These are phyloP conservation scores for Malassezia restricta DNA, from an alignment of 1,284 basidiomycete species.

Conservation along the genomic window DNA sequence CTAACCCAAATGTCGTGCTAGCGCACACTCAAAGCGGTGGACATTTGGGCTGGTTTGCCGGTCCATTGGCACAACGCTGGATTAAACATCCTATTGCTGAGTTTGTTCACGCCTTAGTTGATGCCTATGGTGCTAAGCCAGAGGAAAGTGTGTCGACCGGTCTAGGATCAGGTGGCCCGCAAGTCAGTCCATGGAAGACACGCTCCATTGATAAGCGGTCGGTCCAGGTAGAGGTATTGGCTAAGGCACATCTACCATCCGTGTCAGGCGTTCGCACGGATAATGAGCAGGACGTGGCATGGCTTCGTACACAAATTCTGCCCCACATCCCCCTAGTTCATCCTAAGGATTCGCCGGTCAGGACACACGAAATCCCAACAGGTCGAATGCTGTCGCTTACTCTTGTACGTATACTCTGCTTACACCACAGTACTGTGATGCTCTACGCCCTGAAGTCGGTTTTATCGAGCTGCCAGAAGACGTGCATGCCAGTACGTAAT, in stretches of 20 bases:
- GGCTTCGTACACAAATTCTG: constrained; percentile 35
- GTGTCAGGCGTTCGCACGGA: neutral
- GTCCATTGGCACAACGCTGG: constrained; percentile 38
- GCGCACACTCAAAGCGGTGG: constrained; percentile 70
- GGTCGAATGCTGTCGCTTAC: constrained; percentile 7
- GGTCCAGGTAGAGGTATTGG: constrained; percentile 21
- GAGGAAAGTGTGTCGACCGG: neutral
- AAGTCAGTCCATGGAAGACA: constrained; percentile 16
- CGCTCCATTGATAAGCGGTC: neutral
- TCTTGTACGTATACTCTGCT: constrained; percentile 1
- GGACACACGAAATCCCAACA: constrained; percentile 4
- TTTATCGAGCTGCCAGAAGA: constrained; percentile 28
- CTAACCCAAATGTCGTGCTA: constrained; percentile 59
- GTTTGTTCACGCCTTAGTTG: constrained; percentile 24
- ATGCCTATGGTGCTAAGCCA: constrained; percentile 3
- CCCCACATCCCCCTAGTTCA: constrained; percentile 36
- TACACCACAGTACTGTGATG: constrained; percentile 18
- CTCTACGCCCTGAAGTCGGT: constrained; percentile 30
- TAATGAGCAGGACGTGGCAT: constrained; percentile 17
- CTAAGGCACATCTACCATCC: constrained; percentile 19
- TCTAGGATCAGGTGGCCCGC: constrained; percentile 9
- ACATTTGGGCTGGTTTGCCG: constrained; percentile 86
- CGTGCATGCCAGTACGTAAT: constrained; percentile 4
- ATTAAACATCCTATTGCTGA: constrained; percentile 29
- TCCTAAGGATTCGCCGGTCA: constrained; percentile 25